Evolutionary conservation across 257 asterid genomes (phyloP), one percentile per base, ranked within the genome.

Genomic region (Ilex aquifolium): DNA sequence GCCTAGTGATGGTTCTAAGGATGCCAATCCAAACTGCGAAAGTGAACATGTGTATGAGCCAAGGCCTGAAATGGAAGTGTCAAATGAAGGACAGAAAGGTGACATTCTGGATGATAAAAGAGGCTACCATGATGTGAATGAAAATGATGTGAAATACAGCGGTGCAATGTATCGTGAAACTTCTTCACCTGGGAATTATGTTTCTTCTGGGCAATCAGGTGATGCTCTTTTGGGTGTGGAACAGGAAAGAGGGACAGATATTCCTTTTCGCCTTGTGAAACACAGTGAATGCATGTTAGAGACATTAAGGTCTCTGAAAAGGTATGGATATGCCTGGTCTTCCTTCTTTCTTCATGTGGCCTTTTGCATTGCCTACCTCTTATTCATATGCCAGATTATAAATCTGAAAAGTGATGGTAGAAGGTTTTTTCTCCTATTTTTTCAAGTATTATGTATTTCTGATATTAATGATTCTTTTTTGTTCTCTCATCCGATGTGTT

Each of bases 271-370:
- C 62, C 88, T 90, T 79, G 63, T 83, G 70, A 69, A 81, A 72
- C 75, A 76, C 17, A 69, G 90, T 51, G 88, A 84, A 72, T 66
- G 63, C 59, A 71, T 93, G 69, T 80, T 87, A 64, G 86, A 80
- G 78, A 79, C 79, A 74, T 71, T 93, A 80, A 76, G 79, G 60
- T 65, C 81, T 63, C 55, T 76, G 72, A 74, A 79, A 58, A 56
- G 97, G 99, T 92, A 82, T 49, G 55, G 30, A 60, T 16, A n/a
- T 44, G 65, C 58, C 30, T 62, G 21, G 31, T 56, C 42, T 65
- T 59, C 11, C 9, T 59, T 21, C 72, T 27, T 31, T 59, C 6
- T 61, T 50, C 2, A 49, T 14, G 14, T 10, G 60, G 52, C 60
- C 2, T 53, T 64, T 59, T 14, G 59, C 51, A 57, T 50, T 59